Percentiles rank a stretch among this genome's conserved stretches.
Conservation (phyloP, 495 filamentous ascomycete genomes). For the Podospora conica region DNA sequence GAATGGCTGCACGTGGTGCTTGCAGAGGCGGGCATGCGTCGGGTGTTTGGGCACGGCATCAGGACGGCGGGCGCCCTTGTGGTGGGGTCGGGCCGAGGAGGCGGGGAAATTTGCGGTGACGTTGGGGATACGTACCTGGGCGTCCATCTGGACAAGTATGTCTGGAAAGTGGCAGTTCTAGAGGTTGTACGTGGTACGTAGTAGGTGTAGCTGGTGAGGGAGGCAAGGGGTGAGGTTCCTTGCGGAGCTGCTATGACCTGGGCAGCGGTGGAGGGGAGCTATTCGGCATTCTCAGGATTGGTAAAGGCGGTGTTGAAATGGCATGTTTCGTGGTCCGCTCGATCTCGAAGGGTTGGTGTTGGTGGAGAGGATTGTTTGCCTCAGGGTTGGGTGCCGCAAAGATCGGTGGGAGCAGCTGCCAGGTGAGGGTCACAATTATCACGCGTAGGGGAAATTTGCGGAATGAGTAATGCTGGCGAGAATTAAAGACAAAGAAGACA, state of each 20-base stretch:
- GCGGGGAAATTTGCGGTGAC: conserved; percentile 7
- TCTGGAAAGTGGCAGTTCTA: conserved; percentile 1
- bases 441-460: background rate
- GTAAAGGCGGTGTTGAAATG: conserved; percentile 24
- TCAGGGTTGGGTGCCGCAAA: background rate
- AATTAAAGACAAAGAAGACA: conserved; percentile 8
- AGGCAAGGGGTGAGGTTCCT: conserved; percentile 1
- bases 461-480: background rate
- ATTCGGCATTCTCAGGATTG: conserved; percentile 29
- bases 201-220: conserved; percentile 1
- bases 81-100: conserved; percentile 14
- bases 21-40: background rate
- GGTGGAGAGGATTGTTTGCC: background rate
- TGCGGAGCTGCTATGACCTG: conserved; percentile 28
- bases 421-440: conserved; percentile 9
- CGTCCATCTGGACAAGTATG: conserved; percentile 27
- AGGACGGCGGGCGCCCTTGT: background rate
- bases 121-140: conserved; percentile 23
- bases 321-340: conserved; percentile 21
- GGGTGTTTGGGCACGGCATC: background rate
- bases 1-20: background rate
- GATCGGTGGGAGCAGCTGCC: background rate
- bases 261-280: conserved; percentile 20
- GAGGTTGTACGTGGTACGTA: background rate
- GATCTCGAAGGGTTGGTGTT: no score